Conservation (phyloP, 257 asterid genomes). For the Cruciata laevipes region DNA sequence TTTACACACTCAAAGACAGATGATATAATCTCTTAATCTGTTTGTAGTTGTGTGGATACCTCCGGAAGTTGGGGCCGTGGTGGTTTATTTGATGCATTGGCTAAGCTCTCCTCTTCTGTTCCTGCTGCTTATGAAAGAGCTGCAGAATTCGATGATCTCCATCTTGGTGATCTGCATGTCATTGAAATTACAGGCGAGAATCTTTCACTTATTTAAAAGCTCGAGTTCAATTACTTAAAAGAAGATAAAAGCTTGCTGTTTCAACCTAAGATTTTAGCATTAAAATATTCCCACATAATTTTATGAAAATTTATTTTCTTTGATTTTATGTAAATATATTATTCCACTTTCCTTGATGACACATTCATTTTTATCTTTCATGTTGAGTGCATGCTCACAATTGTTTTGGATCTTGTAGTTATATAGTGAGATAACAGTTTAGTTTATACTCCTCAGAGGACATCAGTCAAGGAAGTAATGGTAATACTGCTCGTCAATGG, state of each 20-base stretch:
- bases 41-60: slow-evolving; percentile 76
- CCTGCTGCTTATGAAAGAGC: slow-evolving; percentile 73
- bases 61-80: slow-evolving; percentile 98
- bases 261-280: no score
- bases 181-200: slow-evolving; percentile 50
- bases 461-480: slow-evolving; percentile 29
- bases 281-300: no score
- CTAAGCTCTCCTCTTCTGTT: slow-evolving; percentile 50
- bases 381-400: slow-evolving; percentile 16
- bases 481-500: slow-evolving; percentile 48
- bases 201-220: slow-evolving; percentile 1
- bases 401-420: slow-evolving; percentile 4
- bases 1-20: not conserved
- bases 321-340: not conserved
- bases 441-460: slow-evolving; percentile 39
- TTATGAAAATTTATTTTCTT: no score
- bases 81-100: slow-evolving; percentile 80
- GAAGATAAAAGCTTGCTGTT: not conserved
- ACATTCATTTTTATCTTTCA: not conserved
- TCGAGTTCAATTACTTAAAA: no score
- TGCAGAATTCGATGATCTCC: slow-evolving; percentile 83
- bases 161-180: slow-evolving; percentile 83
- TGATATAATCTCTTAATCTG: not conserved
- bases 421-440: not conserved
- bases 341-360: not conserved